Base-by-base conservation (phyloP, 192 early-diverging fungal species). In the Helicostylum pulchrum region DNA sequence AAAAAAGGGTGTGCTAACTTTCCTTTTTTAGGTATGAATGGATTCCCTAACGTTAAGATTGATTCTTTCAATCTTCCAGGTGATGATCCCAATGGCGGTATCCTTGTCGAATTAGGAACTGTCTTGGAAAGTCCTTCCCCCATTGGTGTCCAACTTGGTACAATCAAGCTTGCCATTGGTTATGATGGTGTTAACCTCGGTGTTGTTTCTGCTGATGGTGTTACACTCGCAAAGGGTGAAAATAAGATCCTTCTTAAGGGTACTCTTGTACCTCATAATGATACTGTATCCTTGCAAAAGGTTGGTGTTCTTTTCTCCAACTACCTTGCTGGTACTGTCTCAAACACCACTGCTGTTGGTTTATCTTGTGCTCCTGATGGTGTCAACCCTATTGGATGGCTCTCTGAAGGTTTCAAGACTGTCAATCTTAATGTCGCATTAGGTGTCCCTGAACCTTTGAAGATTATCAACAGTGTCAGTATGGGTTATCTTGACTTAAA, bases 191-290 rank as follows among this genome's bases (percentile, higher is more conserved):
- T 77, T 8, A 64, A 60, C 20, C 58, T 87, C 34, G 85, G 85
- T 11, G 69, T 67, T 56, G 81, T 87, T 51, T 48, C 45, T 42
- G 77, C 80, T 17, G 64, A 63, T 23, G 67, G 67, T 59, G 71
- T 81, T 4, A 75, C 73, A 17, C 61, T 88, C 2, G 12, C 53
- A 17, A 19, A 42, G 8, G 77, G 76, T 44, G 51, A 69, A 9
- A 81, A 78, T 23, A 65, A 78, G 52, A 72, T 86, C n/a, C 66
- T 74, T 47, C 61, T 87, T 17, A 77, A 76, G n/a, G 85, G 85
- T 51, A 66, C 58, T 5, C 69, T 87, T 62, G 36, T 75, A 23
- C 80, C 80, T 20, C 83, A 82, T 59, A 80, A 74, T 12, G 69
- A 75, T 21, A 58, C 79, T 43, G 70, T 39, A 8, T 75, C 67